Evolutionary conservation across 805 yeast species (phyloP), one percentile per base, ranked within the genome.

Genomic region (Starmerella bombi): DNA sequence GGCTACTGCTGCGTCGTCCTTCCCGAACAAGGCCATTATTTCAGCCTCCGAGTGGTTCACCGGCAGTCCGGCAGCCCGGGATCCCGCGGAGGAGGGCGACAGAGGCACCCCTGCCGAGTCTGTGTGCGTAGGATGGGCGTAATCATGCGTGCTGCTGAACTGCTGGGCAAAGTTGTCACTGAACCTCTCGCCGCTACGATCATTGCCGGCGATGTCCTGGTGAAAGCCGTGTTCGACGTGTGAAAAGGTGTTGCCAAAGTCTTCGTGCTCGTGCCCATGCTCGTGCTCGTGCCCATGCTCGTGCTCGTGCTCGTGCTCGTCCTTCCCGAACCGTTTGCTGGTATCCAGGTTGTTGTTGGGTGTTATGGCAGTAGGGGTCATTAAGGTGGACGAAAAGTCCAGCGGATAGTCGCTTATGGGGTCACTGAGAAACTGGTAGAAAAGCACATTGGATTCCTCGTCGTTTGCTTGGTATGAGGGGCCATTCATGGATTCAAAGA

Each of bases 361-460:
- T n/a, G n/a, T n/a, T n/a, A n/a, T n/a, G 1, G 38, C 19, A 6
- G 44, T 31, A 15, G 49, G 44, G 22, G 45, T 38, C 43, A 45
- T 37, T 4, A 45, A 25, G 14, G 40, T 25, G 10, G 47, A 25
- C 4, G 45, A 36, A 32, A 45, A 40, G 35, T 44, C 50, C 8
- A 45, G 36, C 19, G 41, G 42, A 25, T 34, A 42, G 25, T 45
- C 49, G 27, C 20, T 32, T 8, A 30, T 28, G 10, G 50, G 49
- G 25, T 45, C 50, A 16, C 38, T 37, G 20, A 47, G 34, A 36
- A 41, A 42, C 40, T 47, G 50, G 30, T 41, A 32, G 25, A 42
- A 37, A 25, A 45, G 22, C n/a, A 42, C 41, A 19, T 35, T 29
- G 6, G 43, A 3, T 17, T 37, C 46, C 2, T 42, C 48, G 14